phyloP scores from a whole-genome alignment of 805 yeast species.

The Cyberlindnera petersonii region DNA sequence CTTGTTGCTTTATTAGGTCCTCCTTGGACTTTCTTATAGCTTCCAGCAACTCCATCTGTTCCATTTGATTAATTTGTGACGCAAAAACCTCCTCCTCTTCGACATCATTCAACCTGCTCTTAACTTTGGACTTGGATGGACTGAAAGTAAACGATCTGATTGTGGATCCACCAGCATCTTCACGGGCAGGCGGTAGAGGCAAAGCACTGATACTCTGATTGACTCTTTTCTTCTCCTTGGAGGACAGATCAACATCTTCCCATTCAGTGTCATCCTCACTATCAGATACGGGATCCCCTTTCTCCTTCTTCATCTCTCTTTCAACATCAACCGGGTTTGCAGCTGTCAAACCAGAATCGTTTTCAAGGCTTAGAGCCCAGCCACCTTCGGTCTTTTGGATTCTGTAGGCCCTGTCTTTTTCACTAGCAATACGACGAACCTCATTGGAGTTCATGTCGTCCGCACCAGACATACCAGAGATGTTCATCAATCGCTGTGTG shows the following conservation, averaged over 20 bases:
- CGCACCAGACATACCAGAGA: constrained; percentile 63
- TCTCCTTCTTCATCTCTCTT: constrained; percentile 17
- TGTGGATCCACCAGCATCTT: constrained; percentile 17
- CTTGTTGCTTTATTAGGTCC: constrained; percentile 40
- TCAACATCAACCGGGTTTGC: constrained; percentile 49
- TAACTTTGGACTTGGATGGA: constrained; percentile 6
- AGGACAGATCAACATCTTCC: constrained; percentile 59
- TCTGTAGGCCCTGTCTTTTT: constrained; percentile 69
- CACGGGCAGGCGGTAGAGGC: constrained; percentile 32
- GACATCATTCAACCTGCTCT: background rate
- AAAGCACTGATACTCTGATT: constrained; percentile 41
- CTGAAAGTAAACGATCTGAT: constrained; percentile 22
- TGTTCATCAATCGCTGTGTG: constrained; percentile 82
- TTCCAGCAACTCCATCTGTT: constrained; percentile 36
- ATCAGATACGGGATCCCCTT: constrained; percentile 13
- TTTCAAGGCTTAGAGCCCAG: constrained; percentile 67
- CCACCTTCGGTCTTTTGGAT: constrained; percentile 77
- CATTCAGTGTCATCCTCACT: constrained; percentile 48
- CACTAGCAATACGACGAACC: constrained; percentile 71
- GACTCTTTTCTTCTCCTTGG: constrained; percentile 24
- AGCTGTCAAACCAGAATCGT: constrained; percentile 33
- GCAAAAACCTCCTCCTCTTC: constrained; percentile 21
- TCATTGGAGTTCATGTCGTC: constrained; percentile 29
- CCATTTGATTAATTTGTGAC: constrained; percentile 26
- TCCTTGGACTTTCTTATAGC: constrained; percentile 44